Percentiles rank a stretch among this genome's conserved stretches.
These are phyloP conservation scores for Cystoisospora suis DNA, from an alignment of 169 alveolate genomes.

Conservation along the genomic window DNA sequence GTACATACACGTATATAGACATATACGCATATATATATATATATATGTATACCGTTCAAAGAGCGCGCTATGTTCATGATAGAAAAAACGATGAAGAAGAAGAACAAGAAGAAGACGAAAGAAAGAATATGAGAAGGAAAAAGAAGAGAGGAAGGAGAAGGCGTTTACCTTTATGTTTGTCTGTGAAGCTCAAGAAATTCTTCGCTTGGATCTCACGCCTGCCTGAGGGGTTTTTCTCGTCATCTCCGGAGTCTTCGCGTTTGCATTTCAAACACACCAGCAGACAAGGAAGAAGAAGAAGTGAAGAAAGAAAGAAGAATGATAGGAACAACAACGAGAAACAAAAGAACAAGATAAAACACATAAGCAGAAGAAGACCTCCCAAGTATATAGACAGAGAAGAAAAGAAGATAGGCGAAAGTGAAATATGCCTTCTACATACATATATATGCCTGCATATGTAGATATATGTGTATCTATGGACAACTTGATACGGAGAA, in stretches of 20 bases:
- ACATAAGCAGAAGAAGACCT: too few relatives aligned
- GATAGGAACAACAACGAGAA: too few relatives aligned
- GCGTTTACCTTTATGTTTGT: constrained; percentile 18
- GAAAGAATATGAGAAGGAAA: not conserved
- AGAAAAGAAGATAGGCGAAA: too few relatives aligned
- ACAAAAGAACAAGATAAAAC: too few relatives aligned
- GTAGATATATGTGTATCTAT: not conserved
- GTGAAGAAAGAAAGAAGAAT: too few relatives aligned
- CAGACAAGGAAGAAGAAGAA: too few relatives aligned
- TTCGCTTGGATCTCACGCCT: not conserved
- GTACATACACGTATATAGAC: not conserved
- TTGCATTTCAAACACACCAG: too few relatives aligned
- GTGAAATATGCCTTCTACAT: not conserved
- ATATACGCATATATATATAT: too few relatives aligned
- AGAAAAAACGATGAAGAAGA: too few relatives aligned
- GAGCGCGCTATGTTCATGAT: not conserved
- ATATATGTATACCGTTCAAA: not conserved
- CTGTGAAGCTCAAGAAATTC: not conserved
- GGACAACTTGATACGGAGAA: not conserved
- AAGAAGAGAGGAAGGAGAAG: too few relatives aligned
- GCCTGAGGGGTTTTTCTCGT: not conserved
- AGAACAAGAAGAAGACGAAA: too few relatives aligned
- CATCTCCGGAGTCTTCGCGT: not conserved
- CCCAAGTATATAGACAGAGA: too few relatives aligned
- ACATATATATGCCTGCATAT: not conserved